Evolutionary conservation across 495 filamentous ascomycete species (phyloP).

Genomic region (Penicillium angulare): DNA sequence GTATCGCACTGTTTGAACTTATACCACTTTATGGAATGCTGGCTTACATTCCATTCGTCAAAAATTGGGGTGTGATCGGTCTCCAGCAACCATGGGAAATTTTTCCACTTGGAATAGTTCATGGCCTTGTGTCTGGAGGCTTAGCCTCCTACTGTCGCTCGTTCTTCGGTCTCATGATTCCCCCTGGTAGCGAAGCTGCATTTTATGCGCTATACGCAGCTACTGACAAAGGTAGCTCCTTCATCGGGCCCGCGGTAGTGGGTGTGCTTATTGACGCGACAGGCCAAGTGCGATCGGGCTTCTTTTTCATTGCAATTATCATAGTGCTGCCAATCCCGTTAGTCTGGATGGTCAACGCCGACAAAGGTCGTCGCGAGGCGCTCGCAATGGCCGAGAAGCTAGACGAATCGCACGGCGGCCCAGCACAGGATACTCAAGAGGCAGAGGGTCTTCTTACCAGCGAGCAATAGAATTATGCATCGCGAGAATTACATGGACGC

Average conservation of each 20-base stretch:
- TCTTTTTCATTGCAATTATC: slow-evolving; percentile 80
- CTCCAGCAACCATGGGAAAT: slow-evolving; percentile 90
- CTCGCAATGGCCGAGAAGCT: slow-evolving; percentile 61
- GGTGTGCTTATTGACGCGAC: slow-evolving; percentile 78
- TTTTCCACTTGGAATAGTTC: slow-evolving; percentile 79
- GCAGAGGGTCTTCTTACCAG: slow-evolving; percentile 31
- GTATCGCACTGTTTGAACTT: slow-evolving; percentile 78
- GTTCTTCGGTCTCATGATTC: slow-evolving; percentile 80
- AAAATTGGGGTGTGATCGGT: slow-evolving; percentile 69
- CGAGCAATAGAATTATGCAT: slow-evolving; percentile 1
- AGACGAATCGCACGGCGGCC: slow-evolving; percentile 27
- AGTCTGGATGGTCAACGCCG: slow-evolving; percentile 76
- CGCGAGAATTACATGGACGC: too few species aligned
- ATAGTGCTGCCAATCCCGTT: slow-evolving; percentile 75
- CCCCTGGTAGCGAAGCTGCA: slow-evolving; percentile 85
- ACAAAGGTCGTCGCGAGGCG: slow-evolving; percentile 71
- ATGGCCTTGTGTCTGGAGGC: slow-evolving; percentile 83
- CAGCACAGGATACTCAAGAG: slow-evolving; percentile 20
- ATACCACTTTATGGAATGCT: slow-evolving; percentile 86
- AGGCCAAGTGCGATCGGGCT: slow-evolving; percentile 80
- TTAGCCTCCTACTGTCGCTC: slow-evolving; percentile 82
- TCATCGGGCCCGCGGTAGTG: slow-evolving; percentile 87
- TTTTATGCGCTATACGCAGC: slow-evolving; percentile 94
- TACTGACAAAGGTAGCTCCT: slow-evolving; percentile 86
- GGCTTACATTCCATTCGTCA: slow-evolving; percentile 76